Conservation (phyloP, 1,139 yeast genomes). For the Debaryomyces fabryi region DNA sequence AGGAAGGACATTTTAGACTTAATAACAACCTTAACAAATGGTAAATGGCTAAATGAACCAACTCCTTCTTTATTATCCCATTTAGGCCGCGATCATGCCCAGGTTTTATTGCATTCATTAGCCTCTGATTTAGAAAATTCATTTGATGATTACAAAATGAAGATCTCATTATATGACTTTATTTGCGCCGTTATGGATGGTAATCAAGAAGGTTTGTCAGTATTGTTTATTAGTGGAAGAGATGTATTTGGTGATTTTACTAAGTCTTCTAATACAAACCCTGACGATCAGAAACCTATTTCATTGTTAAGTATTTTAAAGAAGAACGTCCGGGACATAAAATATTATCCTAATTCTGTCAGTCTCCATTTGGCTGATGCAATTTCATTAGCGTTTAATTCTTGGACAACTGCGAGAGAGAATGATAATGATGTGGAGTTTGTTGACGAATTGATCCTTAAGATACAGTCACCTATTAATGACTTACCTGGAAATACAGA, state of each 20-base stretch:
- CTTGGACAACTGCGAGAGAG: slow-evolving; percentile 66
- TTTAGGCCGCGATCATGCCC: slow-evolving; percentile 66
- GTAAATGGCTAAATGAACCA: slow-evolving; percentile 55
- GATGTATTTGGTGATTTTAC: slow-evolving; percentile 49
- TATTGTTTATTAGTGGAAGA: slow-evolving; percentile 73
- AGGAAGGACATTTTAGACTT: slow-evolving; percentile 59
- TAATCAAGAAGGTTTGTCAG: slow-evolving; percentile 85
- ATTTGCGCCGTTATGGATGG: slow-evolving; percentile 77
- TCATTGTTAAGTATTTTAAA: slow-evolving; percentile 63
- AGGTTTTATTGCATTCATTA: slow-evolving; percentile 58
- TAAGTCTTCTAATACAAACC: slow-evolving; percentile 20
- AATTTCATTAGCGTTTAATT: slow-evolving; percentile 63
- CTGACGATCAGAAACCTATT: slow-evolving; percentile 27
- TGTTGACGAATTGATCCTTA: slow-evolving; percentile 50
- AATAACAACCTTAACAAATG: slow-evolving; percentile 63
- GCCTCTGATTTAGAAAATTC: slow-evolving; percentile 62
- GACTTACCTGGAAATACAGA: slow-evolving; percentile 26
- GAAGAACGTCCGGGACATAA: slow-evolving; percentile 54
- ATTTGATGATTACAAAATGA: slow-evolving; percentile 57
- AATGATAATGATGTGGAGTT: slow-evolving; percentile 52
- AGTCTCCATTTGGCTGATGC: slow-evolving; percentile 65
- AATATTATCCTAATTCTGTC: slow-evolving; percentile 59
- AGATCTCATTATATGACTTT: slow-evolving; percentile 66
- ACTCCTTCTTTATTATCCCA: slow-evolving; percentile 83
- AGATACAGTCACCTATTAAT: slow-evolving; percentile 27